phyloP scores from a whole-genome alignment of 2,329 filamentous ascomycete genomes.

The Rugonectria rugulosa region DNA sequence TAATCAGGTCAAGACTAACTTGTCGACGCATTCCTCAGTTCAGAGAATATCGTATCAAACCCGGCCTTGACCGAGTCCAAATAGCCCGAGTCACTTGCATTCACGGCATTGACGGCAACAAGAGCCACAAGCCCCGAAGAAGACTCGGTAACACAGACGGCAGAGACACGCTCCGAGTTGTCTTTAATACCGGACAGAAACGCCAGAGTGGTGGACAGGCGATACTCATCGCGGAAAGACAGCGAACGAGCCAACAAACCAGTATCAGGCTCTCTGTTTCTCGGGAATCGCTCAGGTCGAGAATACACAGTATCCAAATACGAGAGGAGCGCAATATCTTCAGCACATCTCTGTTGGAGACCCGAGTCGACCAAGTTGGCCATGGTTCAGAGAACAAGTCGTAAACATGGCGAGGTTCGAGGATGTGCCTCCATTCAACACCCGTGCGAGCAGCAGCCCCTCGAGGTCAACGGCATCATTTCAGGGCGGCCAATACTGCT shows the following conservation, averaged over 20 bases:
- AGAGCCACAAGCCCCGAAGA: conserved; percentile 17
- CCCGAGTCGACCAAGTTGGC: not conserved
- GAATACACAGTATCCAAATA: conserved; percentile 14
- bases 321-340: conserved; percentile 27
- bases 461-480: not conserved
- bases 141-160: conserved; percentile 30
- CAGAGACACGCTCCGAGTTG: conserved; percentile 21
- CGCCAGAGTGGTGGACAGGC: conserved; percentile 25
- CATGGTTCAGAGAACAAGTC: no score
- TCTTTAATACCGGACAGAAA: conserved; percentile 29
- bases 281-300: not conserved
- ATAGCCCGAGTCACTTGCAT: conserved; percentile 11
- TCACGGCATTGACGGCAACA: conserved; percentile 30
- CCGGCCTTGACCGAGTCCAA: conserved; percentile 23
- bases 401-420: no score
- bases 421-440: no score
- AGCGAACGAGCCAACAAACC: not conserved
- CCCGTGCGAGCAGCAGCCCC: no score
- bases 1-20: conserved; percentile 7
- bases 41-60: conserved; percentile 24
- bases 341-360: conserved; percentile 6
- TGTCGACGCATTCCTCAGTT: not conserved
- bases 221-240: conserved; percentile 26
- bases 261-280: not conserved
- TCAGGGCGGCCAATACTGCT: not conserved